Percentiles rank a stretch among this genome's conserved stretches.
Evolutionary conservation across 768 basidiomycete genomes (phyloP).

Genomic region (Naganishia vaughanmartiniae): DNA sequence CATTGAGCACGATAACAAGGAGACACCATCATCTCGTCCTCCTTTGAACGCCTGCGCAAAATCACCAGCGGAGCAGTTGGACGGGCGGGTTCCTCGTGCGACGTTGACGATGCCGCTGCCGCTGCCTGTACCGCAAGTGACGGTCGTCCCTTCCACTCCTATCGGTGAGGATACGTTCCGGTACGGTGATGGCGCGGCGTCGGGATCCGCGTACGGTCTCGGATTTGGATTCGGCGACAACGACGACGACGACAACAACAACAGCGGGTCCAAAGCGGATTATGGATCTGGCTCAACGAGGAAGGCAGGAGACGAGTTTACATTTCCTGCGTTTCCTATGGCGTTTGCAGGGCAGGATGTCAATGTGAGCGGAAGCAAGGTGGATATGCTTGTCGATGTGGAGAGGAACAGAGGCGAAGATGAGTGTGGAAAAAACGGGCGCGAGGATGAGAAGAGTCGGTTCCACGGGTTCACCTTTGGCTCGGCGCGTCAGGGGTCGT

Average conservation of each 20-base stretch:
- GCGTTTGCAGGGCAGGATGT: not conserved
- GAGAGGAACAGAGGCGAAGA: not conserved
- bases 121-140: not conserved
- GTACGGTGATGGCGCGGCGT: too few relatives aligned
- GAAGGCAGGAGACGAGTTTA: not conserved
- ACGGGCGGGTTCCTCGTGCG: not conserved
- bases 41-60: not conserved
- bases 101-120: not conserved
- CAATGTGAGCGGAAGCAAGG: too few relatives aligned
- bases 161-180: not conserved
- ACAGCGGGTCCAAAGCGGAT: too few relatives aligned
- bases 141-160: conserved; percentile 3
- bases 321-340: not conserved
- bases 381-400: too few relatives aligned
- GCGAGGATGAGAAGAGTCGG: not conserved
- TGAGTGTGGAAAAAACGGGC: not conserved
- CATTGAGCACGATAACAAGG: not conserved
- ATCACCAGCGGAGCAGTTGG: not conserved
- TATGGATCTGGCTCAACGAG: too few relatives aligned
- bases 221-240: too few relatives aligned
- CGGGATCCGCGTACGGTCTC: too few relatives aligned
- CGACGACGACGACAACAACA: too few relatives aligned
- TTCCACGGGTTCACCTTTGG: not conserved
- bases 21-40: too few relatives aligned
- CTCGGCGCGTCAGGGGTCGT: not conserved